A percentile compares a stretch with the other conserved stretches of the same genome.
Evolutionary conservation across 257 asterid genomes (phyloP).

Genomic region (Scutellaria minor): DNA sequence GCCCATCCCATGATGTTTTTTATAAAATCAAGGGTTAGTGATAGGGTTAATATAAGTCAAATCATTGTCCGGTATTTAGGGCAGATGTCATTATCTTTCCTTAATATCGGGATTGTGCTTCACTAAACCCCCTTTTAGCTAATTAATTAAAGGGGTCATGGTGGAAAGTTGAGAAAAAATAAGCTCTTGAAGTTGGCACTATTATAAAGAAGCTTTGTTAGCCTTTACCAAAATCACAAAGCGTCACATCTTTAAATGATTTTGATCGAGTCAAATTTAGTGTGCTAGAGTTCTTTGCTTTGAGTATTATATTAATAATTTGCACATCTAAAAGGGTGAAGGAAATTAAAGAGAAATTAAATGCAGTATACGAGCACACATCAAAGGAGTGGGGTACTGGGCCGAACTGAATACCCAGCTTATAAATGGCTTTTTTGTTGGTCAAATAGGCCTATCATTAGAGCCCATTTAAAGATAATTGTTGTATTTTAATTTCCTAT

Average conservation of each 20-base stretch:
- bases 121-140: slow-evolving; percentile 30
- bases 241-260: slow-evolving; percentile 15
- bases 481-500: neutral
- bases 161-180: neutral
- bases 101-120: slow-evolving; percentile 53
- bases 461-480: slow-evolving; percentile 24
- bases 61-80: slow-evolving; percentile 54
- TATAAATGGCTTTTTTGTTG: neutral
- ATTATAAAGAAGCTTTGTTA: slow-evolving; percentile 28
- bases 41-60: slow-evolving; percentile 43
- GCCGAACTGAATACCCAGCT: slow-evolving; percentile 1
- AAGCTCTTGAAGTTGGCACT: slow-evolving; percentile 25
- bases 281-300: slow-evolving; percentile 24
- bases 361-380: neutral
- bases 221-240: slow-evolving; percentile 36
- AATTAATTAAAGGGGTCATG: slow-evolving; percentile 17
- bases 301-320: neutral
- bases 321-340: slow-evolving; percentile 2
- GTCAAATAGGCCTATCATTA: slow-evolving; percentile 22
- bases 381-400: slow-evolving; percentile 13
- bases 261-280: slow-evolving; percentile 35
- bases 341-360: neutral
- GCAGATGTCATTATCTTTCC: slow-evolving; percentile 51
- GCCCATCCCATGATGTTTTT: slow-evolving; percentile 14
- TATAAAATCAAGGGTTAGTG: slow-evolving; percentile 35